Evolutionary conservation across 148 eudicot genomes (phyloP).

Genomic region (Rhododendron mucronatum): DNA sequence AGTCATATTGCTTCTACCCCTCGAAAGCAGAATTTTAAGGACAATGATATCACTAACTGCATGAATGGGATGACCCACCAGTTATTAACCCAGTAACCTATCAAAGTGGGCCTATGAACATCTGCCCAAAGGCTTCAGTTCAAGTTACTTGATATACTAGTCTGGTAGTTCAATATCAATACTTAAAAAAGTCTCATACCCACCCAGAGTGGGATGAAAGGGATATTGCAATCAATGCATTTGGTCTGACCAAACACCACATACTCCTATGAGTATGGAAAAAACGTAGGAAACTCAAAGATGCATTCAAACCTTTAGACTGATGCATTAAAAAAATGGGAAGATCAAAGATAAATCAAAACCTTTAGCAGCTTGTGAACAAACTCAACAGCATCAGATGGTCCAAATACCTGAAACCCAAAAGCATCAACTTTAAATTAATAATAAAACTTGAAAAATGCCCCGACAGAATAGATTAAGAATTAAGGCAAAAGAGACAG

Average conservation of each 20-base stretch:
- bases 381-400: slow-evolving; percentile 80
- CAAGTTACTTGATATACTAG: background rate
- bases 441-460: background rate
- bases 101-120: background rate
- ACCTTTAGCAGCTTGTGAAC: slow-evolving; percentile 73
- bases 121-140: background rate
- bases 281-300: background rate
- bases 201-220: background rate
- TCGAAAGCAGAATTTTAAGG: background rate
- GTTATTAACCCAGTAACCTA: background rate
- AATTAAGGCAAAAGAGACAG: background rate
- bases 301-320: slow-evolving; percentile 38
- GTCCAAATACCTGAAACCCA: slow-evolving; percentile 65
- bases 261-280: background rate
- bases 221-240: background rate
- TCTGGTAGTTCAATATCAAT: background rate
- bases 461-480: background rate
- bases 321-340: background rate
- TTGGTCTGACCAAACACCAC: background rate
- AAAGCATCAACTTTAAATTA: background rate
- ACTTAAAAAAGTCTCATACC: background rate
- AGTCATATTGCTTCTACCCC: background rate
- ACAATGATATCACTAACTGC: background rate
- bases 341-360: background rate
- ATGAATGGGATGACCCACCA: background rate